These are phyloP conservation scores for Aspergillus fijiensis DNA, from an alignment of 2,329 filamentous ascomycete genomes.

Conservation along the genomic window DNA sequence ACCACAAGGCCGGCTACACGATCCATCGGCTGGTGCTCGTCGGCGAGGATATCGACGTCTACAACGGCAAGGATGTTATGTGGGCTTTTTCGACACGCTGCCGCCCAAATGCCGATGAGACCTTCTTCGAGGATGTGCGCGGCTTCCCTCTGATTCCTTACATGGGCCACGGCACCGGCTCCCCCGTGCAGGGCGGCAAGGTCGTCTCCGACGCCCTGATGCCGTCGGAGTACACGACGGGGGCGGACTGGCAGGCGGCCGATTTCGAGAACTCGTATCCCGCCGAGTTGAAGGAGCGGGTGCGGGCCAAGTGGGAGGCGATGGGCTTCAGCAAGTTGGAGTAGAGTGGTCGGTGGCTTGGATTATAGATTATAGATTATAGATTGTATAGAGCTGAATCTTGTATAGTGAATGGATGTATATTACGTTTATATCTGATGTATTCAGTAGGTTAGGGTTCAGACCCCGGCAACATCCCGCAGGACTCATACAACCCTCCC, in stretches of 20 bases:
- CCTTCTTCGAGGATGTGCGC: neutral
- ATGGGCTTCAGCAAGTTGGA: neutral
- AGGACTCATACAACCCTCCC: too few relatives aligned
- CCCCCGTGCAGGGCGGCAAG: neutral
- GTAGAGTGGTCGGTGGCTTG: neutral
- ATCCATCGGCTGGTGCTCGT: neutral
- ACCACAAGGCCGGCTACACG: neutral
- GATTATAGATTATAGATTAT: neutral
- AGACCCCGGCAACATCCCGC: too few relatives aligned
- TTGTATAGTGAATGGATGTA: too few relatives aligned
- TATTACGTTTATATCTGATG: neutral
- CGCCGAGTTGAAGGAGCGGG: neutral
- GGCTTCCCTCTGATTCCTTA: neutral
- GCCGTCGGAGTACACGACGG: neutral
- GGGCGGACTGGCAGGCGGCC: neutral
- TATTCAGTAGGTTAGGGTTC: neutral
- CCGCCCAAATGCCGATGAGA: neutral
- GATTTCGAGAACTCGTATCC: neutral
- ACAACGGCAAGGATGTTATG: neutral
- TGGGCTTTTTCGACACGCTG: conserved; percentile 1
- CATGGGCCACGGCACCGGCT: neutral
- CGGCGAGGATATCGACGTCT: neutral
- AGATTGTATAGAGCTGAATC: neutral
- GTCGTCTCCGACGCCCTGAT: neutral
- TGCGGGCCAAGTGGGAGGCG: neutral